These are phyloP conservation scores for Karstenula rhodostoma DNA, from an alignment of 2,329 filamentous ascomycete genomes.

Conservation along the genomic window DNA sequence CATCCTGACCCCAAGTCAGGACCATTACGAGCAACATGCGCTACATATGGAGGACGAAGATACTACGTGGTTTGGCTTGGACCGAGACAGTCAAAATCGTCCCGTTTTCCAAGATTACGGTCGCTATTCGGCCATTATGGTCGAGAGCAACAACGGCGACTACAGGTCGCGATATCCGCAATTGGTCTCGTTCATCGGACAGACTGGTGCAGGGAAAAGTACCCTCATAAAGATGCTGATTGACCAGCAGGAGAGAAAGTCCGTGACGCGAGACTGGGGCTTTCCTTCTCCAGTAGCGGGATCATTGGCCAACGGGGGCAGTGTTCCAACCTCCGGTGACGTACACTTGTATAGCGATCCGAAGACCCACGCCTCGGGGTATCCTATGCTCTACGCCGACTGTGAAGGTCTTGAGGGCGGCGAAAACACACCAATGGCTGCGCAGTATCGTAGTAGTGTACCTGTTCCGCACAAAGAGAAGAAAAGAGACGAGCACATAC, in stretches of 20 bases:
- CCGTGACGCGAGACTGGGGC: neutral
- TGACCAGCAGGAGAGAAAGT: slow-evolving; percentile 26
- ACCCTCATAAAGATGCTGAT: slow-evolving; percentile 61
- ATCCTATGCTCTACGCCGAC: slow-evolving; percentile 60
- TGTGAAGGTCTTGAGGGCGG: slow-evolving; percentile 63
- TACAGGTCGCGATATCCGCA: slow-evolving; percentile 34
- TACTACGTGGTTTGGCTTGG: slow-evolving; percentile 29
- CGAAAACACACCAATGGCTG: slow-evolving; percentile 38
- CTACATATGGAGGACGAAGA: slow-evolving; percentile 24
- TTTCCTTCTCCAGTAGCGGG: slow-evolving; percentile 33
- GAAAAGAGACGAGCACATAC: slow-evolving; percentile 46
- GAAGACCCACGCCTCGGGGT: slow-evolving; percentile 45
- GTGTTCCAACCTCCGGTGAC: slow-evolving; percentile 29
- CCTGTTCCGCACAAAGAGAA: slow-evolving; percentile 57
- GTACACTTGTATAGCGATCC: slow-evolving; percentile 61
- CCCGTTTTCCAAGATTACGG: neutral
- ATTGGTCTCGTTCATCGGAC: slow-evolving; percentile 56
- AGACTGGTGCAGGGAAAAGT: slow-evolving; percentile 60
- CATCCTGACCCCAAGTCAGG: slow-evolving; percentile 18
- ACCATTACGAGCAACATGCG: slow-evolving; percentile 7
- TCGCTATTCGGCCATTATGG: neutral
- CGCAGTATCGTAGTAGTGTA: neutral
- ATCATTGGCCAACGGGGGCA: slow-evolving; percentile 1
- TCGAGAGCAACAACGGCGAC: neutral
- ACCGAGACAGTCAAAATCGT: slow-evolving; percentile 11